Evolutionary conservation across 352 stramenopile species (phyloP).

Genomic region (Globisporangium abappressorium): DNA sequence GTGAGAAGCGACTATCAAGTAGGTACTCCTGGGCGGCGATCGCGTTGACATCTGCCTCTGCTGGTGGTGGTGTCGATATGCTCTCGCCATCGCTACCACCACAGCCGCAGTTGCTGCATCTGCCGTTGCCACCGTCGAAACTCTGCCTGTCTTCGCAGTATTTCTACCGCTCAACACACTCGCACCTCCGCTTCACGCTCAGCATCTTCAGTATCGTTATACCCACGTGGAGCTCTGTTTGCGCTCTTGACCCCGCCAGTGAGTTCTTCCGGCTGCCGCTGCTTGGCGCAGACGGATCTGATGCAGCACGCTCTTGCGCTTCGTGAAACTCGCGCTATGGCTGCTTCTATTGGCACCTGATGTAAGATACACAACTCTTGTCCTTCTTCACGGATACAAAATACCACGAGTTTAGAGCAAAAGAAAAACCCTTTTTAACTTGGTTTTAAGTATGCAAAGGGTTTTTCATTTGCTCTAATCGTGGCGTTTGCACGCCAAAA

Average conservation of each 20-base stretch:
- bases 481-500: too few species aligned
- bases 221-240: too few species aligned
- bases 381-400: too few species aligned
- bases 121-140: too few species aligned
- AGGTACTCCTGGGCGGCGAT: slow-evolving; percentile 30
- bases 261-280: slow-evolving; percentile 9
- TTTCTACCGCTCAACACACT: background rate
- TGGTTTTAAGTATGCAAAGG: too few species aligned
- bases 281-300: slow-evolving; percentile 13
- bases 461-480: too few species aligned
- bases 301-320: slow-evolving; percentile 12
- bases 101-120: too few species aligned
- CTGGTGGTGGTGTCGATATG: too few species aligned
- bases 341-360: slow-evolving; percentile 4
- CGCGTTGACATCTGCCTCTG: background rate
- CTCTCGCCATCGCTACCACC: too few species aligned
- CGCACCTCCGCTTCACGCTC: background rate
- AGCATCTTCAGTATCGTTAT: background rate
- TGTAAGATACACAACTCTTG: too few species aligned
- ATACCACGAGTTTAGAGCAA: too few species aligned
- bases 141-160: background rate
- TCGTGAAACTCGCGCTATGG: background rate
- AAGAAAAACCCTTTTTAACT: too few species aligned
- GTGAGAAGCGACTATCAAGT: slow-evolving; percentile 32
- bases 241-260: background rate